phyloP scores from a whole-genome alignment of 2,329 filamentous ascomycete genomes.

The Bertia moriformis region DNA sequence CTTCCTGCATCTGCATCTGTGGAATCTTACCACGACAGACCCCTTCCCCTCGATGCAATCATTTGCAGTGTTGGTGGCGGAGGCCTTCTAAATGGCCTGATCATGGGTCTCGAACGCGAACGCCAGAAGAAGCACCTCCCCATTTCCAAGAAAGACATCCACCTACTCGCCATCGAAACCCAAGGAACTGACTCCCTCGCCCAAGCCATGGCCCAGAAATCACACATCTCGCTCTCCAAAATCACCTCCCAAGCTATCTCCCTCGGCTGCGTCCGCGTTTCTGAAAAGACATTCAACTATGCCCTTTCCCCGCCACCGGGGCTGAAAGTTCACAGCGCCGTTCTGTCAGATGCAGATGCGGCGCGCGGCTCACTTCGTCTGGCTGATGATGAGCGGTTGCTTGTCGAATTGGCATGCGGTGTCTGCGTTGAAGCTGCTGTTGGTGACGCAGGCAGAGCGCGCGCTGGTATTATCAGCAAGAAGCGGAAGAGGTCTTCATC shows the following conservation, averaged over 20 bases:
- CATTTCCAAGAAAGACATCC: conserved; percentile 5
- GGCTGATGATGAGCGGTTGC: background rate
- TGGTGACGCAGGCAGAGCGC: conserved; percentile 8
- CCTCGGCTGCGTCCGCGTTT: background rate
- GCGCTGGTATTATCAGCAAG: background rate
- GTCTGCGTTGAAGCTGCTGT: conserved; percentile 14
- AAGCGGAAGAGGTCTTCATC: background rate
- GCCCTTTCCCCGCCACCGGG: background rate
- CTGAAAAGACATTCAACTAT: background rate
- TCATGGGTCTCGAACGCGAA: background rate
- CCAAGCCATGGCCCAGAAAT: conserved; percentile 6
- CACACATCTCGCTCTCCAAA: background rate
- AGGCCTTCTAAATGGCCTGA: background rate
- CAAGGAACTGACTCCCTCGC: background rate
- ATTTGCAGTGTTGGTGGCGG: conserved; percentile 1
- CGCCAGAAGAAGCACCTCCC: conserved; percentile 1
- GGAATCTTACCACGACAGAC: conserved; percentile 10
- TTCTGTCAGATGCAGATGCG: background rate
- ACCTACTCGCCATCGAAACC: conserved; percentile 1
- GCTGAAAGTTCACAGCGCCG: background rate
- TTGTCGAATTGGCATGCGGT: conserved; percentile 1
- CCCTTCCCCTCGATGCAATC: conserved; percentile 6
- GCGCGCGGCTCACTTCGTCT: background rate
- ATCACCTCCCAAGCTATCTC: conserved; percentile 1
- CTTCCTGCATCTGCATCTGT: background rate